A percentile compares a stretch with the other conserved stretches of the same genome.
Evolutionary conservation across 1,139 yeast genomes (phyloP).

Genomic region (Yamadazyma sp.): DNA sequence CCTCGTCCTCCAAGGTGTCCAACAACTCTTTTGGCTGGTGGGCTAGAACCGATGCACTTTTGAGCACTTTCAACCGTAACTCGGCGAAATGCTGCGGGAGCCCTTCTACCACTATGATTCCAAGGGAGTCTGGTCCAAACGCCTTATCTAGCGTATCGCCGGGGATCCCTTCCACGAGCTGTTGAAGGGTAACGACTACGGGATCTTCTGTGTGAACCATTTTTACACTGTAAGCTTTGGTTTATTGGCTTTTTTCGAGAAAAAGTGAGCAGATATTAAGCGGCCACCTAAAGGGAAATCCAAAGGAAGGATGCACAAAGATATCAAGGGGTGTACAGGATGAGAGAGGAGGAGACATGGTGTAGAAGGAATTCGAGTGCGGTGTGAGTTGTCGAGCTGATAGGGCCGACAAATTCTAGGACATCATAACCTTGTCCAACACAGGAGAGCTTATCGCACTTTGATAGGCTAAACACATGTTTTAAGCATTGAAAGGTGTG

Average conservation of each 20-base stretch:
- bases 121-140: slow-evolving; percentile 60
- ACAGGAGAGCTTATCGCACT: too few species aligned
- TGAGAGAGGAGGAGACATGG: not conserved
- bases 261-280: not conserved
- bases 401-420: too few species aligned
- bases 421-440: too few species aligned
- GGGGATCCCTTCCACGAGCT: slow-evolving; percentile 33
- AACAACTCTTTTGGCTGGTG: slow-evolving; percentile 36
- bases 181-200: slow-evolving; percentile 33
- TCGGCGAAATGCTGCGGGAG: slow-evolving; percentile 39
- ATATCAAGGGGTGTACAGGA: not conserved
- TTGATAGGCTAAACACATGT: too few species aligned
- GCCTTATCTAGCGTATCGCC: slow-evolving; percentile 39
- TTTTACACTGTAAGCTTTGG: too few species aligned
- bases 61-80: slow-evolving; percentile 45
- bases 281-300: not conserved
- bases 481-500: too few species aligned
- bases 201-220: slow-evolving; percentile 14
- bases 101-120: slow-evolving; percentile 48
- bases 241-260: too few species aligned
- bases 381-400: too few species aligned
- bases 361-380: too few species aligned
- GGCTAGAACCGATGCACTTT: slow-evolving; percentile 47
- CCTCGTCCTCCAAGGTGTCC: slow-evolving; percentile 44
- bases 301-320: not conserved